Evolutionary conservation across 805 yeast species (phyloP).

Genomic region (Pichia paraexigua): DNA sequence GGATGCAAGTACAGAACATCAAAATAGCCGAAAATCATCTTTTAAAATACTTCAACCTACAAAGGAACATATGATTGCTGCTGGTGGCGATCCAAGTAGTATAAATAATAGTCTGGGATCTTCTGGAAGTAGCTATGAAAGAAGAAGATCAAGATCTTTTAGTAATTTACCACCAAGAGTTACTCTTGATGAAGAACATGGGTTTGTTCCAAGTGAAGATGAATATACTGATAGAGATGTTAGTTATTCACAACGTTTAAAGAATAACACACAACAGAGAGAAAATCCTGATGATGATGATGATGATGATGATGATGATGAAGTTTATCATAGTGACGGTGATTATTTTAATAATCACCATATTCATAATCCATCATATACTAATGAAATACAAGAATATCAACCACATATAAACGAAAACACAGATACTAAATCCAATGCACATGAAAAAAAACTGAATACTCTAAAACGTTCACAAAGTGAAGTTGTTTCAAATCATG

Average conservation of each 20-base stretch:
- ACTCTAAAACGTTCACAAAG: neutral
- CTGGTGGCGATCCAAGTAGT: conserved; percentile 2
- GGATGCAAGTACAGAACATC: neutral
- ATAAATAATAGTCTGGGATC: neutral
- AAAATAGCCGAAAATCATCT: neutral
- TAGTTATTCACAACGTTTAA: neutral
- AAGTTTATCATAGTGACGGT: neutral
- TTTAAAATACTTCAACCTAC: conserved; percentile 8
- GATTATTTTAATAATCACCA: neutral
- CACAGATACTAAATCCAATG: neutral
- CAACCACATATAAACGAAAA: neutral
- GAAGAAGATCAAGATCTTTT: neutral
- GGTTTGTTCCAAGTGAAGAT: neutral
- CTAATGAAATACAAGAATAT: neutral
- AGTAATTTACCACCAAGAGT: neutral
- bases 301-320: no score
- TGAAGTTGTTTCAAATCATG: neutral
- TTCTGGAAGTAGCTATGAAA: neutral
- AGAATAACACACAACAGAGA: neutral
- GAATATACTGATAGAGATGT: conserved; percentile 1
- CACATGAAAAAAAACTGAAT: neutral
- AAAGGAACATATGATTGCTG: conserved; percentile 8
- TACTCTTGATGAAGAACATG: conserved; percentile 2
- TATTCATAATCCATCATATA: neutral
- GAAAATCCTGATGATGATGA: neutral